phyloP scores from a whole-genome alignment of 495 filamentous ascomycete species.

The Massariosphaeria phaeospora region DNA sequence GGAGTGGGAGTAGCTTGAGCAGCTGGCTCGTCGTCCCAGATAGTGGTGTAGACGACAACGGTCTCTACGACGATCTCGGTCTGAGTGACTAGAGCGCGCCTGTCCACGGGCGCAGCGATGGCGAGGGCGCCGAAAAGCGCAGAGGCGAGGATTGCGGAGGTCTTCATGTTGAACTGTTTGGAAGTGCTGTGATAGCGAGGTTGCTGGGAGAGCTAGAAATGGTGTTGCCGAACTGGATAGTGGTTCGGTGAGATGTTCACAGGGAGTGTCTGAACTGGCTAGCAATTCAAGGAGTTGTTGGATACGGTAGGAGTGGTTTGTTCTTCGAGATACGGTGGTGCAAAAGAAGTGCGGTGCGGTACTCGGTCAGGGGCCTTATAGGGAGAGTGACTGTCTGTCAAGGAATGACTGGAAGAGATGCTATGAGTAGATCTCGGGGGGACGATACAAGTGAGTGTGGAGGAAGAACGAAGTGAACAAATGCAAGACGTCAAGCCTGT shows the following conservation, averaged over 20 bases:
- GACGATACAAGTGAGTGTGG: conserved; percentile 17
- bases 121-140: conserved; percentile 18
- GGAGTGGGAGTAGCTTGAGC: conserved; percentile 1
- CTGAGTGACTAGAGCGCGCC: conserved; percentile 25
- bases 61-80: conserved; percentile 23
- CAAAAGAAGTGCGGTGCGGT: background rate
- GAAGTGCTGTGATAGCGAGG: conserved; percentile 20
- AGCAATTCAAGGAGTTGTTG: conserved; percentile 17
- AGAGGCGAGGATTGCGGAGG: conserved; percentile 27
- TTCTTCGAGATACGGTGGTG: background rate
- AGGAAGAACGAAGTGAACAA: conserved; percentile 14
- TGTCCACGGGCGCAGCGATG: conserved; percentile 17
- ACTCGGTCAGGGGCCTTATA: background rate
- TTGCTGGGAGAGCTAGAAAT: conserved; percentile 2
- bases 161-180: conserved; percentile 23
- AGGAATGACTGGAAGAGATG: conserved; percentile 20
- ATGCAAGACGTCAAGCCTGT: conserved; percentile 31
- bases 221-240: conserved; percentile 9
- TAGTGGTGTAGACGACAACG: conserved; percentile 23
- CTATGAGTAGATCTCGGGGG: conserved; percentile 26
- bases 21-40: conserved; percentile 6
- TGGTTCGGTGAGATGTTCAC: background rate
- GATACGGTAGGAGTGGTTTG: background rate
- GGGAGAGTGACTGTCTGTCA: background rate
- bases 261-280: conserved; percentile 22